Evolutionary conservation across 2,329 filamentous ascomycete species (phyloP).

Genomic region (Beauveria australis): DNA sequence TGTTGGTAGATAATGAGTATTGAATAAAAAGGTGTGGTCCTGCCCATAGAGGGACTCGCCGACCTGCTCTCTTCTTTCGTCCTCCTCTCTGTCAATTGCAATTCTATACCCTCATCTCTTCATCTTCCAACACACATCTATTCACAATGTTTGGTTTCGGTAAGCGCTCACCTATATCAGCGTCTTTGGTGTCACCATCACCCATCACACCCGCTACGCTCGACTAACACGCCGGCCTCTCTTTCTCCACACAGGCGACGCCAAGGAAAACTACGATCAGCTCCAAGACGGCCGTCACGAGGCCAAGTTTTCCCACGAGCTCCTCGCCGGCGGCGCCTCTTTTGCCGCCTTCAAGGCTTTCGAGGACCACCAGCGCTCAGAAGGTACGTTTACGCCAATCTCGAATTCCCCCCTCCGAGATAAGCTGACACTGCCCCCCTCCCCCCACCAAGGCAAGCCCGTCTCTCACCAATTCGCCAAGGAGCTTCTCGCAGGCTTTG

Average conservation of each 20-base stretch:
- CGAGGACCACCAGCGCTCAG: slow-evolving; percentile 63
- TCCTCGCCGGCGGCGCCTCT: slow-evolving; percentile 65
- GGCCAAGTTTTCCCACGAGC: slow-evolving; percentile 61
- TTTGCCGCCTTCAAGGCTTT: slow-evolving; percentile 76
- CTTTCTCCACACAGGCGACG: slow-evolving; percentile 2
- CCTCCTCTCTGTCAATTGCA: not conserved
- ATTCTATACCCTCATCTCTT: not conserved
- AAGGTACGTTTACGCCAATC: slow-evolving; percentile 40
- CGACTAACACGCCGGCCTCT: not conserved
- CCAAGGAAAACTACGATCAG: slow-evolving; percentile 22
- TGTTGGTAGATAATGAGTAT: not conserved
- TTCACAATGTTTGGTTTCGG: slow-evolving; percentile 11
- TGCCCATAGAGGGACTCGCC: not conserved
- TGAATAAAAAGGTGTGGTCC: not conserved
- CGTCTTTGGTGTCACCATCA: too few relatives aligned
- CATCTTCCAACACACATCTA: not conserved
- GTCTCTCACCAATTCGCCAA: slow-evolving; percentile 71
- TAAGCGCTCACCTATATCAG: not conserved
- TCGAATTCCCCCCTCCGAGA: too few relatives aligned
- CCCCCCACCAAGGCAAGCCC: slow-evolving; percentile 29
- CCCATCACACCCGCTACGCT: too few relatives aligned
- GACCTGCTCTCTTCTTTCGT: not conserved
- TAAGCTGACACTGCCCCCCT: too few relatives aligned
- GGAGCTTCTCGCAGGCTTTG: slow-evolving; percentile 64
- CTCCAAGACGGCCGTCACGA: slow-evolving; percentile 43